phyloP scores from a whole-genome alignment of 768 basidiomycete species.

The Dendrothele bispora region DNA sequence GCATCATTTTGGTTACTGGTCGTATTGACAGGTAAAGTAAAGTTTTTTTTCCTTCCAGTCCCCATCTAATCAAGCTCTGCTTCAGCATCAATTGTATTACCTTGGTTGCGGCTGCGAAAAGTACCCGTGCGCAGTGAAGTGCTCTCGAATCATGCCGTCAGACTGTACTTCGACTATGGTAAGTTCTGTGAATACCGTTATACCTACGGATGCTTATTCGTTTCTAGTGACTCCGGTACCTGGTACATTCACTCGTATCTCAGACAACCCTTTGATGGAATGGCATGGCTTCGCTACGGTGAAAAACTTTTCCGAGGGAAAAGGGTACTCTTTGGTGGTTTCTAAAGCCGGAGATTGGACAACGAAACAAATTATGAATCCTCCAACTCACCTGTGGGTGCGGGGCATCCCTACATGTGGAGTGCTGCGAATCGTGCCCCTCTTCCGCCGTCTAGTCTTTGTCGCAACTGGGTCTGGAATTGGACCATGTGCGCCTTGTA shows the following conservation, averaged over 20 bases:
- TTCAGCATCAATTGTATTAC: conserved; percentile 49
- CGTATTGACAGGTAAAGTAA: conserved; percentile 41
- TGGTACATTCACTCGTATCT: conserved; percentile 46
- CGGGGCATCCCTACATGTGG: conserved; percentile 58
- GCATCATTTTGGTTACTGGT: conserved; percentile 58
- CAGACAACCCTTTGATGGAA: conserved; percentile 50
- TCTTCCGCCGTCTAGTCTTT: conserved; percentile 55
- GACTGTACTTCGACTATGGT: conserved; percentile 63
- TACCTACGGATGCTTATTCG: background rate
- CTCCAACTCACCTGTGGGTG: conserved; percentile 56
- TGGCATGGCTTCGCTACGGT: conserved; percentile 63
- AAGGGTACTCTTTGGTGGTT: conserved; percentile 56
- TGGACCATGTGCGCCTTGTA: conserved; percentile 58
- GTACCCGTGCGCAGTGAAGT: conserved; percentile 52
- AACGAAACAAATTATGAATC: conserved; percentile 47
- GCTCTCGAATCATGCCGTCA: conserved; percentile 55
- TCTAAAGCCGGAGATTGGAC: conserved; percentile 65
- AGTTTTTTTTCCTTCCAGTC: background rate
- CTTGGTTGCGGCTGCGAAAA: conserved; percentile 62
- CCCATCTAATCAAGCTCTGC: background rate
- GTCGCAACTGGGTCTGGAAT: conserved; percentile 57
- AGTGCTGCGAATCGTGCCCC: conserved; percentile 51
- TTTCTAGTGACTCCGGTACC: conserved; percentile 40
- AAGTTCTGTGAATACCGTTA: conserved; percentile 15
- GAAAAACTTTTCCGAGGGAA: conserved; percentile 43